These are phyloP conservation scores for Corymbia calophylla DNA, from an alignment of 441 rosid genomes.

Conservation along the genomic window DNA sequence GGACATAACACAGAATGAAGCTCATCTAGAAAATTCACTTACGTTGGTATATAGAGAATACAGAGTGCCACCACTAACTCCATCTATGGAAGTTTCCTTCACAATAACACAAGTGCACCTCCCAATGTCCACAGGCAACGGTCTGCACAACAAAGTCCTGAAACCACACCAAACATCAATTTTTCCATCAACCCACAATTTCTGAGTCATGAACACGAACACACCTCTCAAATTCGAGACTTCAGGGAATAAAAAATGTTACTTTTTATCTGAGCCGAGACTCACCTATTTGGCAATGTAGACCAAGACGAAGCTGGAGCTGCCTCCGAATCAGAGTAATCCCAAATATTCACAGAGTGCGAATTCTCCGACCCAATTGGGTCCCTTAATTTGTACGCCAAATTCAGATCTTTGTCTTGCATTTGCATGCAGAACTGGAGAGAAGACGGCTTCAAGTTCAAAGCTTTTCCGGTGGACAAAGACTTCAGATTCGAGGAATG, in stretches of 20 bases:
- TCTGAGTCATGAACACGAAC: background rate
- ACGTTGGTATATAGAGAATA: constrained; percentile 84
- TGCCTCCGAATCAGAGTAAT: constrained; percentile 84
- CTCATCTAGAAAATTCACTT: constrained; percentile 8
- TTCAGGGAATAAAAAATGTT: background rate
- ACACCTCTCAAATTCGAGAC: background rate
- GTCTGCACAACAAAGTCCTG: constrained; percentile 80
- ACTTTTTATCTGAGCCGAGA: background rate
- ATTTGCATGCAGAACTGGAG: constrained; percentile 71
- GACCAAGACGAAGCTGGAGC: constrained; percentile 99
- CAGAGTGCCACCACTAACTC: constrained; percentile 40
- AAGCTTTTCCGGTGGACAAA: constrained; percentile 39
- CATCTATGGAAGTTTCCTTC: constrained; percentile 55
- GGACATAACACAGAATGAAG: background rate
- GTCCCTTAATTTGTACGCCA: constrained; percentile 50
- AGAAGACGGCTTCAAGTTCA: constrained; percentile 71
- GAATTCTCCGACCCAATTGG: constrained; percentile 60
- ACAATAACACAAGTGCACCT: constrained; percentile 83
- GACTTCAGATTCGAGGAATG: constrained; percentile 40
- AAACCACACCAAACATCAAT: constrained; percentile 3
- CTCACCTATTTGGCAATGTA: constrained; percentile 71
- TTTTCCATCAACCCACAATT: background rate
- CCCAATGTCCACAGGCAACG: constrained; percentile 84
- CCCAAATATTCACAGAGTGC: constrained; percentile 70
- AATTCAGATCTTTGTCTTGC: constrained; percentile 50